Percentiles rank a stretch among this genome's conserved stretches.
These are phyloP conservation scores for Aspergillus sp. DNA, from an alignment of 2,329 filamentous ascomycete genomes.

Conservation along the genomic window DNA sequence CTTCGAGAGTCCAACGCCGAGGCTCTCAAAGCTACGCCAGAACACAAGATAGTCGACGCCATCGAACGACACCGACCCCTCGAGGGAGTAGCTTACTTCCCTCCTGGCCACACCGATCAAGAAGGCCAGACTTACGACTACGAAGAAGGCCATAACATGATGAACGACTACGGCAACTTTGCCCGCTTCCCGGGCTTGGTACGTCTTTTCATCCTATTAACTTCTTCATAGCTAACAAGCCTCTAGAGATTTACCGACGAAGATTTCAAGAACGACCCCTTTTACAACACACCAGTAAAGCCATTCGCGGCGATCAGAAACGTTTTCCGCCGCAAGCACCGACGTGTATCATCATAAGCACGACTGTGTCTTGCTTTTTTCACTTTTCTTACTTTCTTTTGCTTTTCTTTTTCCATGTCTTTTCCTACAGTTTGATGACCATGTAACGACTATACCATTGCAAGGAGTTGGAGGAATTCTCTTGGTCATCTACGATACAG, in stretches of 20 bases:
- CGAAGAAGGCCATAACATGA: constrained; percentile 83
- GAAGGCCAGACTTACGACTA: constrained; percentile 76
- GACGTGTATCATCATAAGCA: background rate
- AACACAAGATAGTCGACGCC: constrained; percentile 75
- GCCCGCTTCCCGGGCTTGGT: constrained; percentile 76
- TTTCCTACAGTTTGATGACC: background rate
- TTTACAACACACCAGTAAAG: constrained; percentile 39
- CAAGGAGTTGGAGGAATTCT: background rate
- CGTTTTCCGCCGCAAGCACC: constrained; percentile 32
- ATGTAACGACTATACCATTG: background rate
- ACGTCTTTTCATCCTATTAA: constrained; percentile 43
- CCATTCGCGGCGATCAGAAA: constrained; percentile 35
- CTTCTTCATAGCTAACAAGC: constrained; percentile 17
- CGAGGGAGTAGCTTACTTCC: constrained; percentile 77
- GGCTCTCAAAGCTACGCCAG: constrained; percentile 78
- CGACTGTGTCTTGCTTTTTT: background rate
- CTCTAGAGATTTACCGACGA: constrained; percentile 45
- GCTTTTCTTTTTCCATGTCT: background rate
- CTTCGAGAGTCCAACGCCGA: constrained; percentile 73
- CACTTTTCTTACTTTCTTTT: background rate
- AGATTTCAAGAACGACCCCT: constrained; percentile 46
- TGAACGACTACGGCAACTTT: constrained; percentile 71
- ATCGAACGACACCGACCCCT: constrained; percentile 75
- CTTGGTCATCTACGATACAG: background rate
- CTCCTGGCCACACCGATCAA: constrained; percentile 70